phyloP scores from a whole-genome alignment of 345 rosid species.

The Nephelium lappaceum region DNA sequence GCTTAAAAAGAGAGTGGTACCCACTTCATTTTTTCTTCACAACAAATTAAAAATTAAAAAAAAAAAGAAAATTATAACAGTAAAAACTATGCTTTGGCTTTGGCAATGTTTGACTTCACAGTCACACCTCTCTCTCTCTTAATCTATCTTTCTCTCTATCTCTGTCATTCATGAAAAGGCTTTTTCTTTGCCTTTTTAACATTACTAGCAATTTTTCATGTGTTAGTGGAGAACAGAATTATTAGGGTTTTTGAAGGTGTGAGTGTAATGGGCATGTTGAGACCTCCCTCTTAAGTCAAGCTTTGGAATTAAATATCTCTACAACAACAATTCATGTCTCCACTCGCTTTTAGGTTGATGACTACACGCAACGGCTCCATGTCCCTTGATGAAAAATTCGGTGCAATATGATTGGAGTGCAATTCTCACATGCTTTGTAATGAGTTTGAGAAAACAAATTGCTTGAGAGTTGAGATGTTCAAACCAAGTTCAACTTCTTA shows the following conservation, averaged over 20 bases:
- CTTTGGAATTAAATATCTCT: conserved; percentile 13
- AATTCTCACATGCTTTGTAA: neutral
- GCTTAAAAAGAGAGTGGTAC: conserved; percentile 15
- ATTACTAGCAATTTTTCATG: conserved; percentile 9
- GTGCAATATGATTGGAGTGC: conserved; percentile 16
- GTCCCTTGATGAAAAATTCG: conserved; percentile 9
- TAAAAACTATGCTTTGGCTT: neutral
- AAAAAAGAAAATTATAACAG: neutral
- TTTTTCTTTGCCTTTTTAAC: conserved; percentile 11
- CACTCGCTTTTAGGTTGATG: neutral
- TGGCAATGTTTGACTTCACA: conserved; percentile 39
- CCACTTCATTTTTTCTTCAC: conserved; percentile 26
- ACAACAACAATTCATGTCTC: neutral
- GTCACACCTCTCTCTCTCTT: neutral
- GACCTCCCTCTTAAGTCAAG: conserved; percentile 38
- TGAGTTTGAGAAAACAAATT: neutral
- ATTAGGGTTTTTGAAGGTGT: conserved; percentile 52
- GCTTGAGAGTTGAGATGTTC: neutral
- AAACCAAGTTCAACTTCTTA: conserved; percentile 1
- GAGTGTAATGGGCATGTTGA: conserved; percentile 41
- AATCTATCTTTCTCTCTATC: neutral
- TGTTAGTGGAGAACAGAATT: conserved; percentile 62
- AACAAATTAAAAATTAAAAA: neutral
- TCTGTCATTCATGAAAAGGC: neutral
- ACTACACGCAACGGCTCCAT: neutral